Evolutionary conservation across 192 early-diverging fungal species (phyloP), one percentile per base, ranked within the genome.

Genomic region (Backusella westeae): DNA sequence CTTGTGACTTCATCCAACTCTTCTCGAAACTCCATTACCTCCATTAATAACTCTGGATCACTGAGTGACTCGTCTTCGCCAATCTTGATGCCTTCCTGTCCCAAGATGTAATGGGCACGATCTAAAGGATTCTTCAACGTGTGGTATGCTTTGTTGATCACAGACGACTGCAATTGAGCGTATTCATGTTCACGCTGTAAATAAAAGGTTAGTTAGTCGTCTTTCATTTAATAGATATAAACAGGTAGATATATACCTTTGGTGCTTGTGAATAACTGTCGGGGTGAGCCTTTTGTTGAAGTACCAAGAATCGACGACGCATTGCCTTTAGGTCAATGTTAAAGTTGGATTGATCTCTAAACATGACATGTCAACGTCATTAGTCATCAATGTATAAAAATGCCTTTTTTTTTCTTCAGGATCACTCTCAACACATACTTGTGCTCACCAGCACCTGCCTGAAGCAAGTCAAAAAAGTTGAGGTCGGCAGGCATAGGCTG

Each of bases 81-180:
- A 10, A 93, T 85, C 19, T 85, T 79, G 1, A 85, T 67, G 6
- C 84, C 87, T 3, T 85, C 63, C 34, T 93, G 84, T 29, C 89
- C 82, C 46, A 97, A 87, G 73, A 97, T 84, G 49, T 97, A 97
- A 53, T 90, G 87, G 10, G 96, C 94, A 10, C 96, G 87, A 14
- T 81, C 72, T n/a, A 97, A 86, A 5, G 95, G 96, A 35, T 95
- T 90, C 38, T 88, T 80, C 26, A 97, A 83, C 19, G 91, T 90
- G 26, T 94, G 83, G 71, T 95, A 96, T 12, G 92, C 96, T 75
- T 96, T 94, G 88, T 97, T 97, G 56, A 94, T 88, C 75, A 92
- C 89, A 3, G 93, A 88, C 0, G 95, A 96, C 71, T 94, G 94
- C 34, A 80, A 78, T 34, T 92, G 89, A 23, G 92, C 91, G 70